Conservation (phyloP, 1,139 yeast species). For the Arxiozyma telluris region DNA sequence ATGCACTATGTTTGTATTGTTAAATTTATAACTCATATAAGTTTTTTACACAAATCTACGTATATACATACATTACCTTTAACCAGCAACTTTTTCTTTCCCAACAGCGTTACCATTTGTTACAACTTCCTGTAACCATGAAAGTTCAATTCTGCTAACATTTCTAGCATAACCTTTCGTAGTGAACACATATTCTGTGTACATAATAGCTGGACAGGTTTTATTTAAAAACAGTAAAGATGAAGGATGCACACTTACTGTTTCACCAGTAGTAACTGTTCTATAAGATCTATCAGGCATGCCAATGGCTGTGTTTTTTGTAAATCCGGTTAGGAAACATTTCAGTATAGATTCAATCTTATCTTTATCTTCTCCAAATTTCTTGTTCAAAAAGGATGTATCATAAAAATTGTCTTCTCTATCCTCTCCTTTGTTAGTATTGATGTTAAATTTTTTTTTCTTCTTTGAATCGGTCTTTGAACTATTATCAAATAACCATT, state of each 20-base stretch:
- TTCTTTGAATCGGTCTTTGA: constrained; percentile 9
- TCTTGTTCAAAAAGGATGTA: constrained; percentile 5
- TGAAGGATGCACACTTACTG: constrained; percentile 86
- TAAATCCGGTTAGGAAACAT: constrained; percentile 72
- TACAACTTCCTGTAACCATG: constrained; percentile 81
- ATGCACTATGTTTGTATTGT: background rate
- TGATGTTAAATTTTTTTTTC: background rate
- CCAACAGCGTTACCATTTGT: constrained; percentile 12
- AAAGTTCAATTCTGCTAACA: constrained; percentile 73
- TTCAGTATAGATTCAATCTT: constrained; percentile 59
- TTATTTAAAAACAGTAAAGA: constrained; percentile 71
- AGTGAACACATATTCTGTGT: constrained; percentile 88
- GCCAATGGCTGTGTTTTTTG: constrained; percentile 83
- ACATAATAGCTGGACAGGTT: constrained; percentile 80
- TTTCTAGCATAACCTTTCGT: constrained; percentile 87
- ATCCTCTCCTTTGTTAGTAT: constrained; percentile 15
- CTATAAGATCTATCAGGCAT: constrained; percentile 91
- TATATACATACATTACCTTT: background rate
- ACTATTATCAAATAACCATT: constrained; percentile 14
- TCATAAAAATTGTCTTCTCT: constrained; percentile 15
- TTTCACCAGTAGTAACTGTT: constrained; percentile 71
- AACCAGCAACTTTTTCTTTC: constrained; percentile 10
- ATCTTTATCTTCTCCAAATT: constrained; percentile 11
- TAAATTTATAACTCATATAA: background rate
- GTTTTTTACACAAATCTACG: background rate